A percentile compares a stretch with the other conserved stretches of the same genome.
These are phyloP conservation scores for Cryoendolithus antarcticus DNA, from an alignment of 2,329 filamentous ascomycete genomes.

Conservation along the genomic window DNA sequence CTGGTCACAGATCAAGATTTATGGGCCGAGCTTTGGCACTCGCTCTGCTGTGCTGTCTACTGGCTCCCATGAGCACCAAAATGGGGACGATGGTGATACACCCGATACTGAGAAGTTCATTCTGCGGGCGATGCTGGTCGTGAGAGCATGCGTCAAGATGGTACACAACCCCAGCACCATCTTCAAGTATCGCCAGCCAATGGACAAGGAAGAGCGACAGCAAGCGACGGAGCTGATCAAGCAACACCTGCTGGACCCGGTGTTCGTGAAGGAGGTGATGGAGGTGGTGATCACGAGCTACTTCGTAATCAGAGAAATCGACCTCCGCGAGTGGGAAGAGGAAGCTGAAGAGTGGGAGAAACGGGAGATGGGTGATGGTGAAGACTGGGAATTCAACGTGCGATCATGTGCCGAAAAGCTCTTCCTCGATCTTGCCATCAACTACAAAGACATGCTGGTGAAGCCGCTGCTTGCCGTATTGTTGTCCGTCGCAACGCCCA, in stretches of 20 bases:
- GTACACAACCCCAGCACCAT: constrained; percentile 68
- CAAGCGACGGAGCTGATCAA: constrained; percentile 59
- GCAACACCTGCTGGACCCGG: constrained; percentile 58
- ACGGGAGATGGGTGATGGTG: constrained; percentile 70
- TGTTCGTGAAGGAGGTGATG: constrained; percentile 69
- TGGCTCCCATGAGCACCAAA: constrained; percentile 29
- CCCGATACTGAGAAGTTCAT: constrained; percentile 57
- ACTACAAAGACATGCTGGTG: constrained; percentile 73
- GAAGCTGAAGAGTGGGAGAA: constrained; percentile 94
- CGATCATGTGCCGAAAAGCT: constrained; percentile 87
- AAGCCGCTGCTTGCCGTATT: constrained; percentile 76
- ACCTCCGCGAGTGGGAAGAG: constrained; percentile 84
- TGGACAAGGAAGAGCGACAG: constrained; percentile 65
- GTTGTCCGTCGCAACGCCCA: constrained; percentile 54
- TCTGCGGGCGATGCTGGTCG: constrained; percentile 68
- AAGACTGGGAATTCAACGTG: constrained; percentile 85
- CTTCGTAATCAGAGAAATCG: constrained; percentile 73
- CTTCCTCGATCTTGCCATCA: constrained; percentile 79
- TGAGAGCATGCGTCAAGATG: constrained; percentile 75
- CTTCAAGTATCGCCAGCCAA: constrained; percentile 67
- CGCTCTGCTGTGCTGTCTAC: constrained; percentile 25
- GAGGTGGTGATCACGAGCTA: constrained; percentile 76
- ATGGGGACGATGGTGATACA: constrained; percentile 32
- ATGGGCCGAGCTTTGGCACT: constrained; percentile 61
- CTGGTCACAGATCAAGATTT: constrained; percentile 67